Base-by-base conservation (phyloP, 345 rosid species). In the Lenwebbia sp. region DNA sequence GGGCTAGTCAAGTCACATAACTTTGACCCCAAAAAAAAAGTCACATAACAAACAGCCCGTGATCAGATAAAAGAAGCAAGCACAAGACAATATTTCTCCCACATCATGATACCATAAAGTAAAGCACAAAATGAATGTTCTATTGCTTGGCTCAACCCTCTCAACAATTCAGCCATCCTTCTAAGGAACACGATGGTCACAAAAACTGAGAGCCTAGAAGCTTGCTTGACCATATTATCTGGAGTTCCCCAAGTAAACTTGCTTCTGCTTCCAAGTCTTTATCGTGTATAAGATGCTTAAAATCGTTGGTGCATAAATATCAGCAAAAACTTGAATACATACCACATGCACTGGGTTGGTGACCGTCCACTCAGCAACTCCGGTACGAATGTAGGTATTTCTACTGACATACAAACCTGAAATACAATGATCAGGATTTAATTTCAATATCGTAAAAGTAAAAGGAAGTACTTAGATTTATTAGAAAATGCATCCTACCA, bases 321-420 rank as follows among this genome's bases (percentile, higher is more conserved):
- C 3, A 37, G 47, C 26, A 70, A 70, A 65, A 10, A 70, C 7
- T 9, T 10, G 23, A 85, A 86, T 78, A 84, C 90, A 90, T 93
- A 97, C 99, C 75, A 97, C 87, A 93, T 97, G 95, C 91, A 97
- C 99, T n/a, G 99, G 99, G 90, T 97, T 97, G 89, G 94, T 92
- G 86, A 92, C 87, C 50, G 88, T 95, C 99, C 99, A 97, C 87
- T 97, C 98, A 17, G 96, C 92, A 88, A 94, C 92, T 78, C 99
- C 99, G 85, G 96, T 90, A 53, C 95, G 97, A 51, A 97, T 94
- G 90, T 96, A 97, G 57, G 98, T 96, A 84, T 97, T 97, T 87
- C 98, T 94, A 91, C 99, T 97, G 88, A 96, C 99, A 82, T 96
- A 97, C 49, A 97, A 92, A 88, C 99, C 99, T 97, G 53, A 74